A percentile compares a stretch with the other conserved stretches of the same genome.
These are phyloP conservation scores for Blepharisma stoltei DNA, from an alignment of 73 alveolate genomes.

Conservation along the genomic window DNA sequence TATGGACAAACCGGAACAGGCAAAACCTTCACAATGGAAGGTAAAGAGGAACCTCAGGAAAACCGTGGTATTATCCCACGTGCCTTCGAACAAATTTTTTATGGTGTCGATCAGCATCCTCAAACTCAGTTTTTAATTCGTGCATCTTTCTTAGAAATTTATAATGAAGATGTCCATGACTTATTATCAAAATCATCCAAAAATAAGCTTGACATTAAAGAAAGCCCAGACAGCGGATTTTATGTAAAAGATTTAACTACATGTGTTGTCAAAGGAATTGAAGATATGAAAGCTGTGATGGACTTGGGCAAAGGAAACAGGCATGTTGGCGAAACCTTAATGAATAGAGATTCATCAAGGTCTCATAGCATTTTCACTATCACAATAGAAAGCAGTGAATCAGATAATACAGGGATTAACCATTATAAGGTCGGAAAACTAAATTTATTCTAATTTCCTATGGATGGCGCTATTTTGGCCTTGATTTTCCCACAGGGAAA, in stretches of 20 bases:
- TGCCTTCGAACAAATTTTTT: conserved; percentile 92
- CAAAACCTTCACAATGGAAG: conserved; percentile 96
- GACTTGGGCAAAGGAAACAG: conserved; percentile 88
- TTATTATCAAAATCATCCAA: conserved; percentile 68
- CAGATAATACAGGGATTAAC: conserved; percentile 73
- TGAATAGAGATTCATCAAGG: conserved; percentile 84
- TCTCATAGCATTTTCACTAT: conserved; percentile 84
- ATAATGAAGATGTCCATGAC: conserved; percentile 92
- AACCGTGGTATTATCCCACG: conserved; percentile 95
- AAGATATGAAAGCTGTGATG: conserved; percentile 83
- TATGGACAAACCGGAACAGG: conserved; percentile 99
- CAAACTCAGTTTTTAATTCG: conserved; percentile 77
- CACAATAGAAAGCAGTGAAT: conserved; percentile 77
- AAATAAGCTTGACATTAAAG: conserved; percentile 79
- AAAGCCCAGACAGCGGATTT: conserved; percentile 82
- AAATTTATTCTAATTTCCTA: no score
- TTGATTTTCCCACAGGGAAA: no score
- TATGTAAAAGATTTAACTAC: conserved; percentile 87
- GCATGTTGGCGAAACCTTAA: conserved; percentile 87
- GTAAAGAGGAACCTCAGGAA: conserved; percentile 83
- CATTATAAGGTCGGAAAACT: conserved; percentile 90
- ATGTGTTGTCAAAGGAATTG: conserved; percentile 77
- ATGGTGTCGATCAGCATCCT: conserved; percentile 73
- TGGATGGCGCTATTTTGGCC: no score
- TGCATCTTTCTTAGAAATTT: conserved; percentile 85